Conservation (phyloP, 768 basidiomycete genomes). For the Flagelloscypha sp. region DNA sequence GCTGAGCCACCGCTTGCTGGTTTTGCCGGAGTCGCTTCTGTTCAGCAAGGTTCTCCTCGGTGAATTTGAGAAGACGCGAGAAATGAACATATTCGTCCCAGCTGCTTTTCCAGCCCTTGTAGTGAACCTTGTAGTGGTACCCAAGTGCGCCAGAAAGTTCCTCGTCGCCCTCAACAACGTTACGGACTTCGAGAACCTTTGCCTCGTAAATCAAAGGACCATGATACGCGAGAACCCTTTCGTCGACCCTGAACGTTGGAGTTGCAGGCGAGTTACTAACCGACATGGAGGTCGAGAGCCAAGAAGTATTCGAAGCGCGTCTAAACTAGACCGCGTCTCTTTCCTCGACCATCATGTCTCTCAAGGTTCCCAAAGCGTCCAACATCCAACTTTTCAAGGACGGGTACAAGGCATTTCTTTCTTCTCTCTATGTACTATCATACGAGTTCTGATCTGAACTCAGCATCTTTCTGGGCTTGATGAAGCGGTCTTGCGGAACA, state of each 20-base stretch:
- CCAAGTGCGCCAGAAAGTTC: slow-evolving; percentile 58
- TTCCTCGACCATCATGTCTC: slow-evolving; percentile 56
- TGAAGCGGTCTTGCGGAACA: slow-evolving; percentile 95
- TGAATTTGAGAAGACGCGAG: slow-evolving; percentile 72
- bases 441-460: slow-evolving; percentile 2
- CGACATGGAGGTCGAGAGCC: too few species aligned
- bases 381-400: slow-evolving; percentile 94
- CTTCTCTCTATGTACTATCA: slow-evolving; percentile 1
- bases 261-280: too few species aligned
- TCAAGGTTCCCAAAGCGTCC: slow-evolving; percentile 88
- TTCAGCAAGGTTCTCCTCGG: slow-evolving; percentile 67
- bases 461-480: slow-evolving; percentile 85
- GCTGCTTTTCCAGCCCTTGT: slow-evolving; percentile 96
- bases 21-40: slow-evolving; percentile 57
- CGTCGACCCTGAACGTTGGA: slow-evolving; percentile 47
- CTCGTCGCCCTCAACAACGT: slow-evolving; percentile 50
- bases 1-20: slow-evolving; percentile 17
- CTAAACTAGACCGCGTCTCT: too few species aligned
- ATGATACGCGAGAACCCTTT: slow-evolving; percentile 89
- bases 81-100: slow-evolving; percentile 98
- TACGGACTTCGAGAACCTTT: slow-evolving; percentile 63
- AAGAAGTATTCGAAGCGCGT: too few species aligned
- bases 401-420: slow-evolving; percentile 73
- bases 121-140: slow-evolving; percentile 90
- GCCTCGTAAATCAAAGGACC: slow-evolving; percentile 95